These are phyloP conservation scores for Nakazawaea siamensis DNA, from an alignment of 805 yeast species.

Conservation along the genomic window DNA sequence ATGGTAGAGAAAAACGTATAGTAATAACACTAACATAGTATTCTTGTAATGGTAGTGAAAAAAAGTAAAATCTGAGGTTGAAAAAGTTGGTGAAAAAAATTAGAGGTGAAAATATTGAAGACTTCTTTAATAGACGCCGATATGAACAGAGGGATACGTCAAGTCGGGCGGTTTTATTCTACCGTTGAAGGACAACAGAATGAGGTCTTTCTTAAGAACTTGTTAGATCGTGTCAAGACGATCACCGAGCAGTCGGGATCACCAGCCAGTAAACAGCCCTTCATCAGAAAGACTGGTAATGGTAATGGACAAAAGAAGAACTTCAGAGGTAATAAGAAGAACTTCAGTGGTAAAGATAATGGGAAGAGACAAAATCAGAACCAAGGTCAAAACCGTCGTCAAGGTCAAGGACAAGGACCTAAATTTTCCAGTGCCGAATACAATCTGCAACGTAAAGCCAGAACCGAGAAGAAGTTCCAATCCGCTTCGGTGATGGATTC, in stretches of 20 bases:
- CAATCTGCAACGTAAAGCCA: constrained; percentile 4
- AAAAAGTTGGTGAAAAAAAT: background rate
- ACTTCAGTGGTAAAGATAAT: background rate
- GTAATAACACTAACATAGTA: no score
- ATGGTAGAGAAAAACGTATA: no score
- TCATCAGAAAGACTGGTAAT: background rate
- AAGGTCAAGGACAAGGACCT: background rate
- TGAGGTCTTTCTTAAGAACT: constrained; percentile 4
- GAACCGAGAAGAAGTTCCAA: constrained; percentile 1
- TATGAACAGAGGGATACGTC: no score
- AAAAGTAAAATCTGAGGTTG: no score
- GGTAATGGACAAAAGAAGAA: background rate
- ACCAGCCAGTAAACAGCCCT: background rate
- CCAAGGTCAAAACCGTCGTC: background rate
- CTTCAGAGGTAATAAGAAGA: background rate
- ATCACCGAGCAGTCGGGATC: constrained; percentile 2
- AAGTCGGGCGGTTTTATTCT: no score
- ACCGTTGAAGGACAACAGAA: no score
- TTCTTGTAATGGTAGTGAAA: no score
- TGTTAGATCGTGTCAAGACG: constrained; percentile 8
- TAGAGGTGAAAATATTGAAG: background rate
- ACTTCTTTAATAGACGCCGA: no score
- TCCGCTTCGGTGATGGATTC: constrained; percentile 3
- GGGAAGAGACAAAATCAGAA: background rate
- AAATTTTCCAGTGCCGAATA: constrained; percentile 3